Base-by-base conservation (phyloP, 371 early-diverging fungal species). In the Blastocladiella emersonii region DNA sequence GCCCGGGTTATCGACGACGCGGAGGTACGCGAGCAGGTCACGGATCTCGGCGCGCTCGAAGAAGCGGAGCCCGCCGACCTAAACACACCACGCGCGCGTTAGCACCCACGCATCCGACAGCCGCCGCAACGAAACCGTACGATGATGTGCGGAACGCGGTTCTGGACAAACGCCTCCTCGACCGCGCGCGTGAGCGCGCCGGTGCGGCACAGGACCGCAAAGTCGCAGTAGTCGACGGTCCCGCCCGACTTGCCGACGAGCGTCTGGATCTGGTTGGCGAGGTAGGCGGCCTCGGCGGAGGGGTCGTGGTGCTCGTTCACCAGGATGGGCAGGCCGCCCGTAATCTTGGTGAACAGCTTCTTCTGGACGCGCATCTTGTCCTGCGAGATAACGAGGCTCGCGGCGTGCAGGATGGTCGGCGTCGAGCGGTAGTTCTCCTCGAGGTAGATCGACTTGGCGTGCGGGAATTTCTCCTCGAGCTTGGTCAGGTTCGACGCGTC, bases 381-480 rank as follows among this genome's bases (percentile, higher is more conserved):
- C 60, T 73, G 68, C 0, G 70, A 70, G n/a, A 80, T 77, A n/a
- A 76, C 73, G 62, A 71, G 69, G 3, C 71, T 67, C 5, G 80
- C 81, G 39, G 75, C 44, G 0, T 73, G 68, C 2, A 84, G 69
- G 34, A 85, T 79, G 5, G 62, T 65, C 37, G 67, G 66, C 13
- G 81, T 80, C 63, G 84, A 83, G 30, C 85, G 73, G 56, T 83
- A 85, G 45, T 83, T 85, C 34, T 74, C 68, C 45, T 76, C 78
- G 66, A 85, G 65, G 17, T 70, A 66, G 25, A 79, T 72, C 2
- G 66, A 60, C 17, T 62, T 64, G 6, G 71, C 70, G 12, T 68
- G 69, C 1, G 68, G 67, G 64, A 74, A 84, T 17, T 71, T 70
- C 2, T 62, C 57, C 21, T 70, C 64, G 70, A 84, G 80, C 23